Evolutionary conservation across 176 grass and related monocot species (phyloP).

Genomic region (Luzula sylvatica): DNA sequence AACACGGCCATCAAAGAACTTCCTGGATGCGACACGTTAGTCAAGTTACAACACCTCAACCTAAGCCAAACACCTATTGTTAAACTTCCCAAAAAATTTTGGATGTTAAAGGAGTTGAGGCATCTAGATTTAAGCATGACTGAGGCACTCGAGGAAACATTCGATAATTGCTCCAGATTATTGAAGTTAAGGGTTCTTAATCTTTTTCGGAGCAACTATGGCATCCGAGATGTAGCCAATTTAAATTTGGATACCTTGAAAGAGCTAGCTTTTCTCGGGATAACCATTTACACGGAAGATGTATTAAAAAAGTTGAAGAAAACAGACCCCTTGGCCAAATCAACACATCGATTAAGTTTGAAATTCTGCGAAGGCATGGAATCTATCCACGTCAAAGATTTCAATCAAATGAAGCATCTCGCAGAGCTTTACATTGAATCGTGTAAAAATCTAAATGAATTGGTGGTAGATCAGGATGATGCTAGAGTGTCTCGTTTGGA

Average conservation of each 20-base stretch:
- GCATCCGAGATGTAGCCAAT: constrained; percentile 12
- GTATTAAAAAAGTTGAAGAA: constrained; percentile 23
- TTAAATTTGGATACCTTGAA: constrained; percentile 21
- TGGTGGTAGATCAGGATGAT: not conserved
- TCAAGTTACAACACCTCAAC: constrained; percentile 17
- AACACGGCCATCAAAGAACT: constrained; percentile 18
- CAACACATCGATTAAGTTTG: constrained; percentile 18
- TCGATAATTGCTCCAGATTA: constrained; percentile 27
- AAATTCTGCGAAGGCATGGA: constrained; percentile 9
- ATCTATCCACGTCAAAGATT: constrained; percentile 12
- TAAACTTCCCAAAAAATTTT: constrained; percentile 8
- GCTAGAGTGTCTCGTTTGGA: not conserved
- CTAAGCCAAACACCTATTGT: constrained; percentile 14
- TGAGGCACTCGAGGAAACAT: constrained; percentile 2
- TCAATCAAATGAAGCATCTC: constrained; percentile 21
- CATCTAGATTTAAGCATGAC: constrained; percentile 26
- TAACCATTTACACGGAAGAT: constrained; percentile 24
- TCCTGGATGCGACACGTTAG: constrained; percentile 13
- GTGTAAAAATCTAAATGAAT: constrained; percentile 15
- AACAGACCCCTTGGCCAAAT: constrained; percentile 23
- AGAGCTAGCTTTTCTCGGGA: constrained; percentile 18
- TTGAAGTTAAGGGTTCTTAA: constrained; percentile 20
- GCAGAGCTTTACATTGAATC: constrained; percentile 23
- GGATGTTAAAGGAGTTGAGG: constrained; percentile 16
- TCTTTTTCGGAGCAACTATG: constrained; percentile 24